A percentile compares a stretch with the other conserved stretches of the same genome.
Evolutionary conservation across 2,329 filamentous ascomycete species (phyloP).

Genomic region (Chaetomium olivaceum): DNA sequence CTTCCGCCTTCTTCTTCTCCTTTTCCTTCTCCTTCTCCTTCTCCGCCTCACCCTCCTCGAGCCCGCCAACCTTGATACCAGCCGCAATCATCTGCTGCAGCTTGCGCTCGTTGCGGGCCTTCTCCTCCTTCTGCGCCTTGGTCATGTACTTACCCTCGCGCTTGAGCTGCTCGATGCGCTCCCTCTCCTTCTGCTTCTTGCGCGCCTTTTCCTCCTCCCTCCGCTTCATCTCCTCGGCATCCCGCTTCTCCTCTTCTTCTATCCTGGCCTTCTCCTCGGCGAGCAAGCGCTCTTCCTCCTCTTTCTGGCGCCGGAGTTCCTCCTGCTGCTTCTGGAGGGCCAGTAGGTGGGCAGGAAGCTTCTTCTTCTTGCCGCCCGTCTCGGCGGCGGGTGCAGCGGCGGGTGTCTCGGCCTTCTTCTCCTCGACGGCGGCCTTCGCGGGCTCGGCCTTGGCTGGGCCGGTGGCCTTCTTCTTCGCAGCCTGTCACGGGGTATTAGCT

Average conservation of each 20-base stretch:
- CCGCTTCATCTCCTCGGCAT: constrained; percentile 67
- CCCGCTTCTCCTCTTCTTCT: constrained; percentile 64
- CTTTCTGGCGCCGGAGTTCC: constrained; percentile 64
- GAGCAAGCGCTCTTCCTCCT: constrained; percentile 59
- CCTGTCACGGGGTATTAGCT: constrained; percentile 48
- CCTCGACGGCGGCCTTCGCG: constrained; percentile 52
- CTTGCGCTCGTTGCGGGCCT: constrained; percentile 75
- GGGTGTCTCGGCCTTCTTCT: constrained; percentile 49
- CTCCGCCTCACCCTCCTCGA: constrained; percentile 53
- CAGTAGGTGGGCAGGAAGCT: constrained; percentile 73
- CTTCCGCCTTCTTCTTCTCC: constrained; percentile 72
- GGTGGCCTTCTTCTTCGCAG: constrained; percentile 77
- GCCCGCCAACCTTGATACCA: constrained; percentile 69
- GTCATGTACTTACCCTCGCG: constrained; percentile 85
- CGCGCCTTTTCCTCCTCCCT: constrained; percentile 72
- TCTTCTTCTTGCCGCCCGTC: constrained; percentile 78
- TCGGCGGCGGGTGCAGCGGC: constrained; percentile 45
- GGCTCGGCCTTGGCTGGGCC: constrained; percentile 54
- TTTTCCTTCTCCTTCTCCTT: constrained; percentile 58
- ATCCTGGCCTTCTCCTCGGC: constrained; percentile 66
- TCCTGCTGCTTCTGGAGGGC: constrained; percentile 82
- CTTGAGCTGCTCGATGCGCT: constrained; percentile 83
- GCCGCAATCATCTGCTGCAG: constrained; percentile 83
- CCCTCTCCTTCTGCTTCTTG: constrained; percentile 85
- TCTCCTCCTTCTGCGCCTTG: constrained; percentile 81